Evolutionary conservation across 129 eudicot species (phyloP).

Genomic region (Calendula officinalis): DNA sequence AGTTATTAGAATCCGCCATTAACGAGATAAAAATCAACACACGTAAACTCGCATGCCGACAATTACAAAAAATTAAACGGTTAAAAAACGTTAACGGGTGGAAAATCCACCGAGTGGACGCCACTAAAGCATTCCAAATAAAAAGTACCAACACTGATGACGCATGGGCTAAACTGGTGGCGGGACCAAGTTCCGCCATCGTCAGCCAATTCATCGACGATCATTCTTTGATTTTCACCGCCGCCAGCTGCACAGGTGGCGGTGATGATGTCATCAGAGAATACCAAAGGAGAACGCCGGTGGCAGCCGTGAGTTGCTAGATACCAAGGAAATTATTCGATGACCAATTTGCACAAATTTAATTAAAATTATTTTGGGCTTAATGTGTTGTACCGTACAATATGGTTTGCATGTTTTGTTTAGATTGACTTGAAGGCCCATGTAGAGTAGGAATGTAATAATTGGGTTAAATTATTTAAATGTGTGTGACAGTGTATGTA

Average conservation of each 20-base stretch:
- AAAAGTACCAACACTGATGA: conserved; percentile 35
- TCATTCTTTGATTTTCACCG: conserved; percentile 9
- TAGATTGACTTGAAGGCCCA: conserved; percentile 15
- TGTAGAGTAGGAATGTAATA: conserved; percentile 36
- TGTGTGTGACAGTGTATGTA: conserved; percentile 35
- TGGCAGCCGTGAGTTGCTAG: conserved; percentile 31
- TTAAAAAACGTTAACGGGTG: conserved; percentile 51
- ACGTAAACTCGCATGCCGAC: conserved; percentile 50
- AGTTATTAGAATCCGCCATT: conserved; percentile 46
- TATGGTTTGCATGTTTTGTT: conserved; percentile 7
- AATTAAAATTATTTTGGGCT: conserved; percentile 5
- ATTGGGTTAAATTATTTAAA: conserved; percentile 30
- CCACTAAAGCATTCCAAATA: conserved; percentile 56
- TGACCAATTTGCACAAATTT: conserved; percentile 25
- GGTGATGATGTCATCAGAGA: not conserved
- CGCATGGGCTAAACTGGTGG: conserved; percentile 59
- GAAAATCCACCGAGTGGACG: conserved; percentile 72
- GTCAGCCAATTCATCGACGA: conserved; percentile 40
- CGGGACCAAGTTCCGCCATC: conserved; percentile 32
- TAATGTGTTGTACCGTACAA: conserved; percentile 29
- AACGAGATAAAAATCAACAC: conserved; percentile 59
- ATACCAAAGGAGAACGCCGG: conserved; percentile 23
- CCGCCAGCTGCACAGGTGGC: not conserved
- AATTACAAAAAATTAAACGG: conserved; percentile 57
- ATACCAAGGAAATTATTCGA: conserved; percentile 4